Evolutionary conservation across 371 early-diverging fungal species (phyloP), one percentile per base, ranked within the genome.

Genomic region (Mucor lusitanicus): DNA sequence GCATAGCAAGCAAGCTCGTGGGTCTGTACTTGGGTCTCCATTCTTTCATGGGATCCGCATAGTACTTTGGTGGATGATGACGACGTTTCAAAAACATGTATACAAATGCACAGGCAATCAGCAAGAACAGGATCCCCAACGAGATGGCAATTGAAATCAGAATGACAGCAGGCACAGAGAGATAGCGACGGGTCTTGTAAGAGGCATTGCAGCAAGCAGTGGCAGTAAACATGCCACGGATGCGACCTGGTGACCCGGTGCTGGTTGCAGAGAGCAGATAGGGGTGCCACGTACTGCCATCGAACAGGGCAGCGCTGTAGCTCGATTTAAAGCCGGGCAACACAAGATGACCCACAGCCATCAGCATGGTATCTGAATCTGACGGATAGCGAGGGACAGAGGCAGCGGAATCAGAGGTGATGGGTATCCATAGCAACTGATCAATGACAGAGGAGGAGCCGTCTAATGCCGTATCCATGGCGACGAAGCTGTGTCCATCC

Each of bases 101-200:
- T 3, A 77, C 9, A 27, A 92, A 76, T 0, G 74, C 79, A 17
- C 71, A 48, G 0, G 65, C 73, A 1, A 92, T 87, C 42, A 91
- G 80, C 5, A 89, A 64, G 68, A 90, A 85, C 13, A 91, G 82
- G 9, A 93, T 71, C 6, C 82, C 88, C 19, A 92, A 78, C 3
- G 94, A 90, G 33, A 91, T 87, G 19, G 88, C 92, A 32, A 90
- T 78, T 15, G 94, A 88, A 44, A 92, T 88, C 17, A 92, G 73
- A 40, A 93, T 86, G 4, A 93, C 90, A 30, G 89, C 81, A 6
- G 89, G 87, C 0, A 88, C 70, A 3, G 91, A 81, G 17, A 87
- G 67, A 61, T 78, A 78, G 17, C 32, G 56, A 27, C 57, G 67
- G 3, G n/a, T 56, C 9, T 25, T 9, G 13, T 37, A 40, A 23